These are phyloP conservation scores for Globisporangium parvum DNA, from an alignment of 352 stramenopile species.

Conservation along the genomic window DNA sequence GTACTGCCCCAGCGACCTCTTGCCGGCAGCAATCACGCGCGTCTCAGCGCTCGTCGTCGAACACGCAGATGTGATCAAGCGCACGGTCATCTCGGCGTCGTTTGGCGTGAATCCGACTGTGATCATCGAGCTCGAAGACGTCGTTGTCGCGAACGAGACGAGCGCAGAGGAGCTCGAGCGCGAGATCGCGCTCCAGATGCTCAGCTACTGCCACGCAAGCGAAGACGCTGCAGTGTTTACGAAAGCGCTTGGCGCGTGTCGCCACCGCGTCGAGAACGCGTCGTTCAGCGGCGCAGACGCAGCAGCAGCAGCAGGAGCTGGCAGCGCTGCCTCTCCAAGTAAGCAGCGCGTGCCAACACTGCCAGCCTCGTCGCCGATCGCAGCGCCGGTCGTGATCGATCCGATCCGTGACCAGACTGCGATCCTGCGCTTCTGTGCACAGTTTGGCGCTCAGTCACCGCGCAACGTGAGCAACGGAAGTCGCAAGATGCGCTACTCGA, in stretches of 20 bases:
- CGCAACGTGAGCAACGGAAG: conserved; percentile 11
- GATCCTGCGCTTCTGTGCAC: conserved; percentile 38
- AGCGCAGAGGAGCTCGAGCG: conserved; percentile 36
- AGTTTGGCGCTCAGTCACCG: conserved; percentile 30
- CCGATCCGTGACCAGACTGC: conserved; percentile 36
- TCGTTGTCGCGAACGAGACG: conserved; percentile 34
- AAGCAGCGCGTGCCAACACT: conserved; percentile 23
- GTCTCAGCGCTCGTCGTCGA: conserved; percentile 43
- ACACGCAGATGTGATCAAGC: conserved; percentile 35
- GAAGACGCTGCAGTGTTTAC: conserved; percentile 34
- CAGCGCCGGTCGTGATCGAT: conserved; percentile 31
- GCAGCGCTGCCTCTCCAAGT: background rate
- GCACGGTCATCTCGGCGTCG: conserved; percentile 31
- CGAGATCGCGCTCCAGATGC: conserved; percentile 38
- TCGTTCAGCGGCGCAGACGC: background rate
- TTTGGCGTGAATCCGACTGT: conserved; percentile 37
- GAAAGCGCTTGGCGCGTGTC: conserved; percentile 36
- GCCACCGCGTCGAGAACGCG: conserved; percentile 24
- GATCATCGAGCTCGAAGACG: conserved; percentile 39
- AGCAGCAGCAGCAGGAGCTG: background rate
- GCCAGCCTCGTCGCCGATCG: conserved; percentile 33
- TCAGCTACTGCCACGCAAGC: conserved; percentile 24
- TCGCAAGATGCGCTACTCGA: conserved; percentile 33
- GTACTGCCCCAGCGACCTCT: conserved; percentile 28
- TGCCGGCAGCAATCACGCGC: conserved; percentile 28